Conservation (phyloP, 106 monocot genomes). For the Dendrobium catenatum region DNA sequence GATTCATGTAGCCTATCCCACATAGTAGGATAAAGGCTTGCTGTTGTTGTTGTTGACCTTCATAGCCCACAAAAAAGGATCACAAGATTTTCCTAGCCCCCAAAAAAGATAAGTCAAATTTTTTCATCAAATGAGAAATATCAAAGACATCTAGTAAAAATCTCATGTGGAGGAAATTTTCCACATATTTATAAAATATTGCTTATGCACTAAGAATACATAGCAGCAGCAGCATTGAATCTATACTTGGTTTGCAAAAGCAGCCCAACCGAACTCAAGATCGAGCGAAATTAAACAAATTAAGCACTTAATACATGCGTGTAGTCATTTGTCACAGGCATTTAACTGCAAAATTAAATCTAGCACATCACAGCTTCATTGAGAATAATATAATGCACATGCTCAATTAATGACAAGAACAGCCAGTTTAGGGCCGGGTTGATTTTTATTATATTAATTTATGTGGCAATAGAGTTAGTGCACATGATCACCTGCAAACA, state of each 20-base stretch:
- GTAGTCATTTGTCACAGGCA: not conserved
- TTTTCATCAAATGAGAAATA: too few species aligned
- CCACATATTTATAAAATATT: too few species aligned
- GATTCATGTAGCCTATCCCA: too few species aligned
- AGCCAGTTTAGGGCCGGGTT: not conserved
- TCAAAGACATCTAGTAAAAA: too few species aligned
- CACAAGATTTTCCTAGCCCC: too few species aligned
- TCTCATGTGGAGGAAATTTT: too few species aligned
- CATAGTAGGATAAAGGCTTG: too few species aligned
- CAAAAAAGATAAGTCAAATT: too few species aligned
- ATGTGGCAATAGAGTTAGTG: not conserved
- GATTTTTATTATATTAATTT: constrained; percentile 1
- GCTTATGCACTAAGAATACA: too few species aligned
- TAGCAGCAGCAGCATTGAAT: not conserved
- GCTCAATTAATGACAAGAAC: not conserved
- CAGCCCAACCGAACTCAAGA: not conserved
- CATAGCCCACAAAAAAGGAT: too few species aligned
- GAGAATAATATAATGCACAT: not conserved
- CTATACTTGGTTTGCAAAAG: not conserved
- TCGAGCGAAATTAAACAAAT: too few species aligned
- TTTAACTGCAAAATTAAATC: not conserved
- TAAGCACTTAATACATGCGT: not conserved
- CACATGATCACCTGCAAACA: constrained; percentile 60
- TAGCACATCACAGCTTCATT: not conserved
- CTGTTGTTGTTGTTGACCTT: too few species aligned